Percentiles rank a stretch among this genome's conserved stretches.
Conservation (phyloP, 768 basidiomycete species). For the Psilocybe tampanensis region DNA sequence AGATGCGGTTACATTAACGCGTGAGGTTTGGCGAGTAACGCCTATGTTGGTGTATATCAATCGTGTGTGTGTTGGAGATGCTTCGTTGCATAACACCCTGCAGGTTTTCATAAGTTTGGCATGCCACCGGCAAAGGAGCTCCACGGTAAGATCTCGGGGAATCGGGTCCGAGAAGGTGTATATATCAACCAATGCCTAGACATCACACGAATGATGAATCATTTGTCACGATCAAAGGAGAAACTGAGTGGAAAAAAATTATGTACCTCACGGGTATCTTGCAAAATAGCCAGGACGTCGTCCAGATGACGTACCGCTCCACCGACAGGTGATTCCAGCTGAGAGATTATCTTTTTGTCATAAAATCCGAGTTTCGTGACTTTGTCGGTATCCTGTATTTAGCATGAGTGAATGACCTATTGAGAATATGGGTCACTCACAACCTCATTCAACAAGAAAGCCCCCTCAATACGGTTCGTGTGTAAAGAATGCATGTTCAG, state of each 20-base stretch:
- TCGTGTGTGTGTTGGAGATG: not conserved
- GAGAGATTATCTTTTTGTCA: not conserved
- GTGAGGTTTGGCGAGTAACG: conserved; percentile 14
- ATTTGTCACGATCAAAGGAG: not conserved
- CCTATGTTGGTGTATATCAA: conserved; percentile 16
- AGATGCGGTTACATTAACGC: conserved; percentile 10
- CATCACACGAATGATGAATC: no score
- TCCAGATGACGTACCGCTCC: conserved; percentile 12
- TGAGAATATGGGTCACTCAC: conserved; percentile 1
- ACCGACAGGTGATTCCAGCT: not conserved
- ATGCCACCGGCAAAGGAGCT: not conserved
- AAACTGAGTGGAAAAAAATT: not conserved
- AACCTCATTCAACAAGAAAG: conserved; percentile 8
- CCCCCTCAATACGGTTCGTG: conserved; percentile 19
- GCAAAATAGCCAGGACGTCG: conserved; percentile 18
- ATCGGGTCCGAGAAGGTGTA: not conserved
- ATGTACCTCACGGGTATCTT: conserved; percentile 20
- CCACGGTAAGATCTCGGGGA: not conserved
- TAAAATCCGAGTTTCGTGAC: conserved; percentile 15
- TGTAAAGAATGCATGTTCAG: conserved; percentile 19
- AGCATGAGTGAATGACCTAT: not conserved
- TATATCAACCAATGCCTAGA: conserved; percentile 18
- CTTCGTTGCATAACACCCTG: not conserved
- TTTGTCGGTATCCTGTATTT: conserved; percentile 9
- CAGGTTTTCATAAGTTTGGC: not conserved